Percentiles rank a stretch among this genome's conserved stretches.
Evolutionary conservation across 441 rosid species (phyloP).

Genomic region (Brassica hybrid): DNA sequence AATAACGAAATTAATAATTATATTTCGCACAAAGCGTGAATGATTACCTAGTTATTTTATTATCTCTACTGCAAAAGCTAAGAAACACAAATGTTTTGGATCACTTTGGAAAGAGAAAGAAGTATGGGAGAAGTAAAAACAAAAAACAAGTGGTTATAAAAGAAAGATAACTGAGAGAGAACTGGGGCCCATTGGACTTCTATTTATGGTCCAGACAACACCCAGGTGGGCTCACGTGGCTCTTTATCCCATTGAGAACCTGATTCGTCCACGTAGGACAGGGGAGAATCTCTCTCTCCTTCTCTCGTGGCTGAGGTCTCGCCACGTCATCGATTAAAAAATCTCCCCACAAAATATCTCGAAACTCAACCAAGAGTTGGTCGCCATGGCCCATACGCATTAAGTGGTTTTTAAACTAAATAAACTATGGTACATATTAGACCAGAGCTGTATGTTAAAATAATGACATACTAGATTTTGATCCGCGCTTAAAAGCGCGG

Average conservation of each 20-base stretch:
- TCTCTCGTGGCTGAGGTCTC: constrained; percentile 20
- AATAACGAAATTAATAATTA: no score
- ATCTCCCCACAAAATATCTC: constrained; percentile 31
- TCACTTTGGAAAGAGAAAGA: constrained; percentile 19
- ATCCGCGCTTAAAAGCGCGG: no score
- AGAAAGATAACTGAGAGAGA: not conserved
- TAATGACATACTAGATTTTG: no score
- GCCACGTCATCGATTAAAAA: constrained; percentile 37
- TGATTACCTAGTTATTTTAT: not conserved
- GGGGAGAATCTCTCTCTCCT: constrained; percentile 33
- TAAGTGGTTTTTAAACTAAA: no score
- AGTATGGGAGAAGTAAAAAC: not conserved
- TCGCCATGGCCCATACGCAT: no score
- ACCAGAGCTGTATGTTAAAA: no score
- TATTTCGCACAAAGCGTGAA: no score
- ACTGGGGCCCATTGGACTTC: not conserved
- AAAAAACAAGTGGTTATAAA: not conserved
- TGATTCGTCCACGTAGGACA: constrained; percentile 19
- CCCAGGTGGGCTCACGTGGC: constrained; percentile 44
- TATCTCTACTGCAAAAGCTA: not conserved
- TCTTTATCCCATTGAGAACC: constrained; percentile 5
- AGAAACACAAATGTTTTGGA: constrained; percentile 36
- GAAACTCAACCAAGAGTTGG: constrained; percentile 30
- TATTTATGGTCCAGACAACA: constrained; percentile 32
- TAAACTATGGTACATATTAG: no score